A percentile compares a stretch with the other conserved stretches of the same genome.
Evolutionary conservation across 2,329 filamentous ascomycete genomes (phyloP).

Genomic region (Pezicula rhizophila): DNA sequence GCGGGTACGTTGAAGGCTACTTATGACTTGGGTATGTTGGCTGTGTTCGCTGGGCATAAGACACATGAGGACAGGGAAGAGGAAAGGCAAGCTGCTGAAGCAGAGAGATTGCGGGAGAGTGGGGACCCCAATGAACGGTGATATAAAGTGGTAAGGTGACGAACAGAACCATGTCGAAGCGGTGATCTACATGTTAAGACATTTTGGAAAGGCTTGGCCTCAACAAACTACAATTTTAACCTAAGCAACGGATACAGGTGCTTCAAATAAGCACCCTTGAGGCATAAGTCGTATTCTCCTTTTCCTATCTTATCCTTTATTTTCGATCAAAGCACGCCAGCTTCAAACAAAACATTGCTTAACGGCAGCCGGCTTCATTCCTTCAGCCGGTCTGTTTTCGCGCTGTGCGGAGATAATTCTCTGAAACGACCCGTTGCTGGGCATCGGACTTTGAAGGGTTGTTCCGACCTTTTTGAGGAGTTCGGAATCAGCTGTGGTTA

Average conservation of each 20-base stretch:
- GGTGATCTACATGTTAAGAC: too few relatives aligned
- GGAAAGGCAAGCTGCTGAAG: constrained; percentile 11
- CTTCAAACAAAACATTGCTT: constrained; percentile 1
- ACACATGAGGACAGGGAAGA: constrained; percentile 20
- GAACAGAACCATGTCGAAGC: too few relatives aligned
- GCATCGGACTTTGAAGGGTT: constrained; percentile 1
- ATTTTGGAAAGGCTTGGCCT: too few relatives aligned
- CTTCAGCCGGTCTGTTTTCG: constrained; percentile 1
- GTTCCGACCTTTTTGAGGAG: not conserved
- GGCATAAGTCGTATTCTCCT: not conserved
- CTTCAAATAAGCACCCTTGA: not conserved
- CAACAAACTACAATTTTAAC: not conserved
- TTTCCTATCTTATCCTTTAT: not conserved
- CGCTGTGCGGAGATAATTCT: constrained; percentile 1
- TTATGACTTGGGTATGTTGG: constrained; percentile 54
- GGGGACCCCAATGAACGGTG: not conserved
- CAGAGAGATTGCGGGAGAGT: constrained; percentile 12
- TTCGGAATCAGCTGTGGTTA: constrained; percentile 1
- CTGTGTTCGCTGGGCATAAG: constrained; percentile 36
- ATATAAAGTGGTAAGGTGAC: not conserved
- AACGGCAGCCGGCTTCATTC: constrained; percentile 1
- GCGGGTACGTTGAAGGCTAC: constrained; percentile 55
- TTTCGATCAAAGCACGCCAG: not conserved
- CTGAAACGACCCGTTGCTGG: constrained; percentile 1
- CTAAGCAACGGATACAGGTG: not conserved